Conservation (phyloP, 768 basidiomycete species). For the Serendipita indica region DNA sequence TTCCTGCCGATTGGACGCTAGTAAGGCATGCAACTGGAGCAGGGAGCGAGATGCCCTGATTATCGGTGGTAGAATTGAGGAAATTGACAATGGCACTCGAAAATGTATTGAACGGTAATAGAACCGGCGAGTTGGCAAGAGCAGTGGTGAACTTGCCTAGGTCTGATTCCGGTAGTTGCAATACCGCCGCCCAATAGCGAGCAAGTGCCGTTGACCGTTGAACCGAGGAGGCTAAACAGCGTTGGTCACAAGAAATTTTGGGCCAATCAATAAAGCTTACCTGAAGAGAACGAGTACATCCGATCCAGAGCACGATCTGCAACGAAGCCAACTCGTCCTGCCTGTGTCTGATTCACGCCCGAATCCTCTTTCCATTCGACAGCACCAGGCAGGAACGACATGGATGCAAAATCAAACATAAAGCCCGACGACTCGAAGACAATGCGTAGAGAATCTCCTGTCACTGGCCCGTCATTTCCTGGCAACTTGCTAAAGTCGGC, state of each 20-base stretch:
- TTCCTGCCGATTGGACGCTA: conserved; percentile 27
- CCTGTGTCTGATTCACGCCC: conserved; percentile 33
- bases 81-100: conserved; percentile 26
- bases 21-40: conserved; percentile 50
- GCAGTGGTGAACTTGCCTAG: conserved; percentile 34
- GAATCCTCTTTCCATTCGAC: conserved; percentile 34
- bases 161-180: conserved; percentile 32
- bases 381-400: conserved; percentile 31
- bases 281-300: conserved; percentile 45
- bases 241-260: background rate
- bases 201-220: conserved; percentile 35
- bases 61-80: conserved; percentile 28
- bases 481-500: conserved; percentile 35
- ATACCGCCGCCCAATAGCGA: conserved; percentile 40
- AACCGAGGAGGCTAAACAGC: conserved; percentile 37
- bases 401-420: conserved; percentile 44
- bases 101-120: conserved; percentile 46
- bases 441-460: conserved; percentile 24
- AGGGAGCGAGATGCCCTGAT: conserved; percentile 30
- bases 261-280: conserved; percentile 26
- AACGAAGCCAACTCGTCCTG: conserved; percentile 27
- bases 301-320: conserved; percentile 33
- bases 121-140: conserved; percentile 32
- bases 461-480: conserved; percentile 28
- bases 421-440: conserved; percentile 35